Base-by-base conservation (phyloP, 225 moss, liverwort and hornwort species). In the Asterella californica region DNA sequence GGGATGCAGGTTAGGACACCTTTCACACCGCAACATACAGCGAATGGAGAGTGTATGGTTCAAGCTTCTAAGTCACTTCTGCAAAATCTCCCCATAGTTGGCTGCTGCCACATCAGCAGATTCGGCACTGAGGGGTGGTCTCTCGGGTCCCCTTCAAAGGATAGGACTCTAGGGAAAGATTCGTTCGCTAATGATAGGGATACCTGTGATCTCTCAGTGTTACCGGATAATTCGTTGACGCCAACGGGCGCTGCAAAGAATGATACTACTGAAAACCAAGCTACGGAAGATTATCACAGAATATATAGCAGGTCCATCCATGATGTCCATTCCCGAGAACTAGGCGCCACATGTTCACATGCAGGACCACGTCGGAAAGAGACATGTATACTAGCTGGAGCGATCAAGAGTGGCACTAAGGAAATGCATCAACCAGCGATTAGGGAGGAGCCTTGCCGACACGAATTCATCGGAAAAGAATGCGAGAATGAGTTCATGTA, bases 1-100 rank as follows among this genome's bases (percentile, higher is more conserved):
- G 36, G 25, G 46, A 36, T 52, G n/a, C n/a, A n/a, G n/a, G n/a
- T n/a, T n/a, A n/a, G n/a, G 1, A 27, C 42, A 15, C 24, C 34
- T 73, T 64, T 33, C 32, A 37, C 33, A 69, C 45, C n/a, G 48
- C 34, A 32, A 45, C 72, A 84, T 19, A n/a, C 0, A 46, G 22
- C 47, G 78, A 37, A 75, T 9, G 52, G 54, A 18, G 85, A 80
- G 68, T 80, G 80, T 47, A 37, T 81, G 52, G 83, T 74, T 25
- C 72, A 86, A 70, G 57, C 78, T 17, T 50, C 76, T 42, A 3
- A 42, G 42, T 42, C 42, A 42, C 42, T 7, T 42, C 42, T 42
- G 3, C 42, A 42, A 42, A 42, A 7, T 7, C 7, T 42, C 42
- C 7, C 42, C 3, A 42, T 3, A 2, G 42, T 3, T 42, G 42